Evolutionary conservation across 257 asterid species (phyloP), one percentile per base, ranked within the genome.

Genomic region (Penstemon barbatus): DNA sequence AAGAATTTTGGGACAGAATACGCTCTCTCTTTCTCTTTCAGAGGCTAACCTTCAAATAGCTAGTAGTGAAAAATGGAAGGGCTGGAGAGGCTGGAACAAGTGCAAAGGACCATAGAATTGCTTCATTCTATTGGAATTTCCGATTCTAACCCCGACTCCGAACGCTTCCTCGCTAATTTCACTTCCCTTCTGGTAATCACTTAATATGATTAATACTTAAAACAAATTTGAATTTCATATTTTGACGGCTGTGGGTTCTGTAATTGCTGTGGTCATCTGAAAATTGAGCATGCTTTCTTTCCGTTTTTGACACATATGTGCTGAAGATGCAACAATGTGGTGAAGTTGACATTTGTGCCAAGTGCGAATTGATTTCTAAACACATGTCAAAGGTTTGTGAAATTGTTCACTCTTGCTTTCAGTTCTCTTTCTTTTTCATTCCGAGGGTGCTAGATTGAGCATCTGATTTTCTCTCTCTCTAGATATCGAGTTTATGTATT

Each of bases 111-210:
- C 15, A 80, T 94, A 49, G 50, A 77, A 33, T 69, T 70, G 57
- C 77, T 94, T 80, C 89, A 65, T 46, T 85, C 95, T 0, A 74
- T 49, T 18, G 86, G 87, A 41, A 72, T 91, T 71, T 77, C 84
- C 77, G 78, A 76, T 44, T 62, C 76, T 53, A 66, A 80, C 67
- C 81, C 89, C 75, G 48, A 63, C 55, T 78, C 91, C 75, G 75
- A 78, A 54, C 83, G 88, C 76, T 87, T 91, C 78, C 95, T 90
- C 60, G 97, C 92, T 3, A 75, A 86, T 60, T 81, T 89, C 68
- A 73, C 84, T 66, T 81, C 62, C 64, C 76, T 93, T 55, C 66
- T 94, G 85, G 97, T 90, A 80, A 55, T 37, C 62, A 9, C n/a
- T n/a, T 69, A n/a, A 15, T 33, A 39, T 1, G 1, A 13, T 65